Evolutionary conservation across 352 stramenopile species (phyloP), one percentile per base, ranked within the genome.

Genomic region (Pythium brachiatum): DNA sequence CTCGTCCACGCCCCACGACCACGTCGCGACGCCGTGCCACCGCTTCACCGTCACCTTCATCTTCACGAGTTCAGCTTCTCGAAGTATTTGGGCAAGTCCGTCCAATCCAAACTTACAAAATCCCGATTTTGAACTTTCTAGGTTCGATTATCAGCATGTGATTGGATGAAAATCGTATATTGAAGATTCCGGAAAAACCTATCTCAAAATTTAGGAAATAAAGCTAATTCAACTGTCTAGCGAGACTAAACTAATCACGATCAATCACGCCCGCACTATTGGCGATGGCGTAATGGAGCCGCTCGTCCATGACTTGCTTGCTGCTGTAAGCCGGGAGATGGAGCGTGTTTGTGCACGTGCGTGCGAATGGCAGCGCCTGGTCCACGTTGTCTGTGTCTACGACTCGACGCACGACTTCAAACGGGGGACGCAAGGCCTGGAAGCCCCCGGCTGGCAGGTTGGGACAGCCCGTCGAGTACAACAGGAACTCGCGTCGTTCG

Each of bases 1-100:
- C 64, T 97, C 89, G 63, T 96, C 86, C 15, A 97, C 88, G 63
- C 91, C 88, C 90, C 90, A 97, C 39, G 64, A 79, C 90, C 90
- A 97, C 70, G 90, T 94, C 69, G 90, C 90, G 29, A 97, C 86
- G 62, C 85, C 88, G 61, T 95, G 89, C 81, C 84, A 96, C 54
- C 84, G 74, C 79, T 94, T 94, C 60, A 97, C 75, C 32, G 65
- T 86, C 57, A 92, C 80, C 64, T 92, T 91, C 85, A 94, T 94
- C 50, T 64, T 72, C 20, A 2, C 21, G 15, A 27, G 26, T 41
- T 43, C 16, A 13, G 32, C 7, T 13, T 39, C 7, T 39, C 32
- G 32, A 13, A 39, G 32, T 13, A 39, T 26, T 34, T 38, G 13
- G n/a, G 46, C 3, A 25, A 32, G 25, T 53, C 15, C 23, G 46